These are phyloP conservation scores for Nakaseomyces delphensis DNA, from an alignment of 1,139 yeast genomes.

Conservation along the genomic window DNA sequence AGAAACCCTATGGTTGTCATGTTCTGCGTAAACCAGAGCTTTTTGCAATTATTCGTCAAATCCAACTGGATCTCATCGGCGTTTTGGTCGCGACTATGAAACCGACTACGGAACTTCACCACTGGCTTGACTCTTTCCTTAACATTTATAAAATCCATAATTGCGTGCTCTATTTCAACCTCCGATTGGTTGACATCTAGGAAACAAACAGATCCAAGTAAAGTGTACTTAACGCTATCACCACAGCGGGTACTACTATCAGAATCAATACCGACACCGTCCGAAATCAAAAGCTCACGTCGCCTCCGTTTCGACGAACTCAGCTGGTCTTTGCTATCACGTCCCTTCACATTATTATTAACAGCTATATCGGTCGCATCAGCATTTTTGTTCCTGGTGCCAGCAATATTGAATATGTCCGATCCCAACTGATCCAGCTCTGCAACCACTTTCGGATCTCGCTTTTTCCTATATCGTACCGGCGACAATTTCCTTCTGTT, in stretches of 20 bases:
- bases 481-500: background rate
- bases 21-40: conserved; percentile 3
- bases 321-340: background rate
- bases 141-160: background rate
- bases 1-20: background rate
- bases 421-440: conserved; percentile 4
- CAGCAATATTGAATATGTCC: background rate
- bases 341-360: too few species aligned
- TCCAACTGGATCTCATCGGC: conserved; percentile 1
- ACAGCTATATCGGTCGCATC: too few species aligned
- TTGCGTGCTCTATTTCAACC: conserved; percentile 1
- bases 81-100: too few species aligned
- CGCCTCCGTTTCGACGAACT: background rate
- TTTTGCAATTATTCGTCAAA: background rate
- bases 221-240: background rate
- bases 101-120: background rate
- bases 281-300: background rate
- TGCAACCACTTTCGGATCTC: conserved; percentile 5
- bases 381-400: background rate
- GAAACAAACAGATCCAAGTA: background rate
- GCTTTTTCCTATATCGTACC: conserved; percentile 4
- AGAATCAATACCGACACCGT: background rate
- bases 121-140: background rate
- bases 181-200: conserved; percentile 4
- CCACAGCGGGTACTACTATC: background rate